These are phyloP conservation scores for Cutaneotrichosporon dermatis DNA, from an alignment of 1,284 basidiomycete species.

Conservation along the genomic window DNA sequence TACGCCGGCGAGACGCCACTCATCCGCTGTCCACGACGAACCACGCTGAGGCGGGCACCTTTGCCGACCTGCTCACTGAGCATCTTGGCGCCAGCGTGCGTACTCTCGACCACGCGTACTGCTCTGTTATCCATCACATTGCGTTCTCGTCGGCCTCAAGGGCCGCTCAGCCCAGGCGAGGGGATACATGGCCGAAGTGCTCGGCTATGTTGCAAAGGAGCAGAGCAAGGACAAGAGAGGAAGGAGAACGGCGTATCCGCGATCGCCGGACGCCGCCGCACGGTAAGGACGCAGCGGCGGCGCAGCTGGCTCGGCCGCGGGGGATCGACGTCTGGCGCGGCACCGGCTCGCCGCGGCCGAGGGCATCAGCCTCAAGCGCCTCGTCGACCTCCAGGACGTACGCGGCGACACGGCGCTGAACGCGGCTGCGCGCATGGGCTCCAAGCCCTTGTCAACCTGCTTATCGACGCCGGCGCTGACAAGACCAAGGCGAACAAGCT, in stretches of 20 bases:
- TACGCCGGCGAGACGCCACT: constrained; percentile 91
- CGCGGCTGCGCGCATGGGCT: constrained; percentile 90
- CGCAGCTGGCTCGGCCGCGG: too few species aligned
- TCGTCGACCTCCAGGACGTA: constrained; percentile 90
- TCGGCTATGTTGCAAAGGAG: constrained; percentile 66
- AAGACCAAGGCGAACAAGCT: constrained; percentile 88
- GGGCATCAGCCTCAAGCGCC: constrained; percentile 56
- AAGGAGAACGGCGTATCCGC: not conserved
- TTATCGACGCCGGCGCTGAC: constrained; percentile 92
- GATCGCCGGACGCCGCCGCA: not conserved
- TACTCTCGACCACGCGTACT: constrained; percentile 84
- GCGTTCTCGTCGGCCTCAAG: constrained; percentile 81
- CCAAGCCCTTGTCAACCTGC: constrained; percentile 78
- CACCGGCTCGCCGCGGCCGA: constrained; percentile 9
- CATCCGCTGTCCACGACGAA: constrained; percentile 87
- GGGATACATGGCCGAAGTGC: constrained; percentile 87
- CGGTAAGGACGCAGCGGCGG: not conserved
- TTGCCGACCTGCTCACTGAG: constrained; percentile 62
- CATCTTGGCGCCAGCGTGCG: constrained; percentile 61
- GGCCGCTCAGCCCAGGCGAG: constrained; percentile 77
- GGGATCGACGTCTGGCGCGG: too few species aligned
- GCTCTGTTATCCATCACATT: constrained; percentile 94
- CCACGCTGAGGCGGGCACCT: constrained; percentile 72
- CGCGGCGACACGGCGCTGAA: constrained; percentile 96
- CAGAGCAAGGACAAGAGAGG: constrained; percentile 22